These are phyloP conservation scores for Metschnikowia sp. DNA, from an alignment of 805 yeast genomes.

Conservation along the genomic window DNA sequence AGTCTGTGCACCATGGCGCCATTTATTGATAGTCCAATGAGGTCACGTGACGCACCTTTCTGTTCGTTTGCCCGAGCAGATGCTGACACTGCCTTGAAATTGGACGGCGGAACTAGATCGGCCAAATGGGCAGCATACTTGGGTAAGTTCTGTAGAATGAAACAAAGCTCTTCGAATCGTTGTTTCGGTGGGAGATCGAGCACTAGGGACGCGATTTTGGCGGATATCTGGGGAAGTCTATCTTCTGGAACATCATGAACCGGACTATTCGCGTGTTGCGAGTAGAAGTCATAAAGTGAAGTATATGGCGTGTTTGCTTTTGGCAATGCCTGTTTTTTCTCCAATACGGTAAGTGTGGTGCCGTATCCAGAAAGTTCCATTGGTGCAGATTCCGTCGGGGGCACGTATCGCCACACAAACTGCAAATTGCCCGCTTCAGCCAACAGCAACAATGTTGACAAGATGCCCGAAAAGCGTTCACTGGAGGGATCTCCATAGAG, in stretches of 20 bases:
- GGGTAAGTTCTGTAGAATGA: slow-evolving; percentile 12
- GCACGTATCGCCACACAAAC: slow-evolving; percentile 73
- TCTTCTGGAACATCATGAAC: slow-evolving; percentile 7
- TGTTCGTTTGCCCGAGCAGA: slow-evolving; percentile 29
- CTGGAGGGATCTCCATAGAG: slow-evolving; percentile 65
- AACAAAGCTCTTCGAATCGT: slow-evolving; percentile 1
- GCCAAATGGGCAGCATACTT: slow-evolving; percentile 12
- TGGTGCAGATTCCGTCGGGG: slow-evolving; percentile 26
- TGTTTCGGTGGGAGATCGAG: slow-evolving; percentile 1
- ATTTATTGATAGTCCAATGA: slow-evolving; percentile 60
- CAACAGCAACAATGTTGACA: slow-evolving; percentile 54
- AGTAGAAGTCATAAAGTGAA: slow-evolving; percentile 1
- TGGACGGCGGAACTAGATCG: background rate
- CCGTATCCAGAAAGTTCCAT: slow-evolving; percentile 57
- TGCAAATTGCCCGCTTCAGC: slow-evolving; percentile 64
- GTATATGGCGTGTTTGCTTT: background rate
- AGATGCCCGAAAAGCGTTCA: slow-evolving; percentile 52
- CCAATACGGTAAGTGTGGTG: slow-evolving; percentile 23
- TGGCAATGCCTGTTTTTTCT: slow-evolving; percentile 1
- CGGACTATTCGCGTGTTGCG: background rate
- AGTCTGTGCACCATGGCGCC: slow-evolving; percentile 57
- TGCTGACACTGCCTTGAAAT: slow-evolving; percentile 11
- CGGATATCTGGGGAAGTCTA: slow-evolving; percentile 4
- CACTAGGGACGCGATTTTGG: slow-evolving; percentile 8
- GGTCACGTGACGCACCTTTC: slow-evolving; percentile 36